These are phyloP conservation scores for Candida sojae DNA, from an alignment of 1,139 yeast species.

Conservation along the genomic window DNA sequence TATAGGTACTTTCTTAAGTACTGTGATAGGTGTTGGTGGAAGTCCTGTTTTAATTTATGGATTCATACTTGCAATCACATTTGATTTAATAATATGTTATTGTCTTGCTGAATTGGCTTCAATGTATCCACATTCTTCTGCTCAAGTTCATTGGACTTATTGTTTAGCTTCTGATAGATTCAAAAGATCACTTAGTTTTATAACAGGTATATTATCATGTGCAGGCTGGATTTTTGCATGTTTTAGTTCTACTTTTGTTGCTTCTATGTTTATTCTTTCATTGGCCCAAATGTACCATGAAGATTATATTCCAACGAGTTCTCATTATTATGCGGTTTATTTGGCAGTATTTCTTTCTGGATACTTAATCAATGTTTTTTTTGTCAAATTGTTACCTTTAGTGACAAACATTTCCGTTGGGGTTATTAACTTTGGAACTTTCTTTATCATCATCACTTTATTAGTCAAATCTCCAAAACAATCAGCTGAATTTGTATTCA, in stretches of 20 bases:
- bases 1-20: constrained; percentile 26
- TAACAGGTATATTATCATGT: constrained; percentile 41
- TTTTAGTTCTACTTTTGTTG: constrained; percentile 29
- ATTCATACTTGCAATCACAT: constrained; percentile 21
- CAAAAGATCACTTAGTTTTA: constrained; percentile 19
- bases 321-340: constrained; percentile 27
- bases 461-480: constrained; percentile 26
- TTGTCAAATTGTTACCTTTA: constrained; percentile 19
- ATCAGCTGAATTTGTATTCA: constrained; percentile 25
- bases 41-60: constrained; percentile 27
- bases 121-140: constrained; percentile 30
- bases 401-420: constrained; percentile 21
- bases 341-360: constrained; percentile 19
- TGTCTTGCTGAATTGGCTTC: constrained; percentile 30
- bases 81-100: constrained; percentile 24
- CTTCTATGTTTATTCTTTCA: constrained; percentile 45
- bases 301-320: constrained; percentile 21
- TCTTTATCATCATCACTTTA: constrained; percentile 26
- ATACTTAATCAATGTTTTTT: constrained; percentile 22
- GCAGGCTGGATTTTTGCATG: constrained; percentile 47
- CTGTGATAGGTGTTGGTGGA: constrained; percentile 30
- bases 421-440: constrained; percentile 25
- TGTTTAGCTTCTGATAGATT: constrained; percentile 22
- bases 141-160: constrained; percentile 33
- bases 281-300: constrained; percentile 36